Percentiles rank a stretch among this genome's conserved stretches.
Evolutionary conservation across 1,139 yeast genomes (phyloP).

Genomic region (Geotrichum histeridarum): DNA sequence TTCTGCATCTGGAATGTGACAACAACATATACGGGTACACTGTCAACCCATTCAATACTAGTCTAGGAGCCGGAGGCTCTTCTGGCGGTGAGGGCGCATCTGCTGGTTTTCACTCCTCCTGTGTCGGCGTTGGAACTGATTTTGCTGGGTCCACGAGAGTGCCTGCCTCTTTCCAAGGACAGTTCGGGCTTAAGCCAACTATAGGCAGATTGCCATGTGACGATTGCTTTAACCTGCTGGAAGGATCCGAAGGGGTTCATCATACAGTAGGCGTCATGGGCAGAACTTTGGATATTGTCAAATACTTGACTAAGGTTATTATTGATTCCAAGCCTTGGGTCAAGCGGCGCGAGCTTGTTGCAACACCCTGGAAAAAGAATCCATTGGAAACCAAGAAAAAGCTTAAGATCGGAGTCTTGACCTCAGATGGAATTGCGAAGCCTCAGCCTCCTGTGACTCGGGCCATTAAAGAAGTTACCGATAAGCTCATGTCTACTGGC

Average conservation of each 20-base stretch:
- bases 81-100: slow-evolving; percentile 62
- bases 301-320: slow-evolving; percentile 49
- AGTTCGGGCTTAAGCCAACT: slow-evolving; percentile 52
- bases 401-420: slow-evolving; percentile 35
- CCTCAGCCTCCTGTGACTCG: slow-evolving; percentile 51
- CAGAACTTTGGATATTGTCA: slow-evolving; percentile 51
- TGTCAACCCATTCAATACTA: slow-evolving; percentile 44
- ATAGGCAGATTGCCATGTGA: slow-evolving; percentile 43
- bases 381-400: slow-evolving; percentile 33
- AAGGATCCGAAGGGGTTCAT: slow-evolving; percentile 41
- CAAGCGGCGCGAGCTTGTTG: slow-evolving; percentile 45
- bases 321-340: slow-evolving; percentile 55
- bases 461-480: slow-evolving; percentile 38
- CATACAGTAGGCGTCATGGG: slow-evolving; percentile 46
- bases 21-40: slow-evolving; percentile 49
- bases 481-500: slow-evolving; percentile 30
- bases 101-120: slow-evolving; percentile 47
- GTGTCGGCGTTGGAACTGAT: slow-evolving; percentile 57
- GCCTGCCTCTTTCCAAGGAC: slow-evolving; percentile 53
- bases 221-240: slow-evolving; percentile 45
- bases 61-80: slow-evolving; percentile 51
- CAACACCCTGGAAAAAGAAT: slow-evolving; percentile 48
- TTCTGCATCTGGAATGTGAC: slow-evolving; percentile 49
- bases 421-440: slow-evolving; percentile 35
- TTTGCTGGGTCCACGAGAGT: slow-evolving; percentile 60